Evolutionary conservation across 441 rosid genomes (phyloP), one percentile per base, ranked within the genome.

Genomic region (Oxalis stricta): DNA sequence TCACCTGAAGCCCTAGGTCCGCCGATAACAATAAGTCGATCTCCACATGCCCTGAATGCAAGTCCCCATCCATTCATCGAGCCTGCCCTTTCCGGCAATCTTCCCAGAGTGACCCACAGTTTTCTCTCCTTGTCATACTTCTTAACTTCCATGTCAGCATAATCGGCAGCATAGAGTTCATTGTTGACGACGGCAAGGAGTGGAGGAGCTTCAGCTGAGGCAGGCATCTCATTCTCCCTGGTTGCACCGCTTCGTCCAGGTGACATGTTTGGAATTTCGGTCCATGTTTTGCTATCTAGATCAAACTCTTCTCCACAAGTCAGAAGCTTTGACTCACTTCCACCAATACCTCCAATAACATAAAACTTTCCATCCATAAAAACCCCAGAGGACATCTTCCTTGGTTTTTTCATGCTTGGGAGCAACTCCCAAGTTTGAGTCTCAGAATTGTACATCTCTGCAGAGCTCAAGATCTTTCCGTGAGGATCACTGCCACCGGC

Each of bases 61-160:
- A 88, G 75, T 13, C 97, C 97, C 97, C 97, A 88, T 18, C 97
- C 97, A 17, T 88, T 76, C 74, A 84, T 77, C 5, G 97, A 84
- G 48, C 64, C 77, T n/a, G 92, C 94, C 43, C 88, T 69, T 39
- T 82, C 95, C 33, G 97, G 97, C 75, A 88, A 64, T 16, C 72
- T 57, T 22, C 97, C 97, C 19, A 88, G 65, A 0, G 71, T 66
- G 31, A 55, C 18, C 97, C 97, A 88, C 3, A 15, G 44, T 46
- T 64, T 79, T 0, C 50, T 36, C 53, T 41, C 71, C 70, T 88
- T 82, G 14, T 82, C 73, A 46, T 84, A 88, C 55, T 76, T 77
- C 58, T 69, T 70, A 30, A 88, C 82, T 61, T 75, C 91, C 85
- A 79, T 74, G 46, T 71, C 84, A 15, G 80, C 85, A 60, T 76